Base-by-base conservation (phyloP, 2,329 filamentous ascomycete species). In the Cercospora janseana region DNA sequence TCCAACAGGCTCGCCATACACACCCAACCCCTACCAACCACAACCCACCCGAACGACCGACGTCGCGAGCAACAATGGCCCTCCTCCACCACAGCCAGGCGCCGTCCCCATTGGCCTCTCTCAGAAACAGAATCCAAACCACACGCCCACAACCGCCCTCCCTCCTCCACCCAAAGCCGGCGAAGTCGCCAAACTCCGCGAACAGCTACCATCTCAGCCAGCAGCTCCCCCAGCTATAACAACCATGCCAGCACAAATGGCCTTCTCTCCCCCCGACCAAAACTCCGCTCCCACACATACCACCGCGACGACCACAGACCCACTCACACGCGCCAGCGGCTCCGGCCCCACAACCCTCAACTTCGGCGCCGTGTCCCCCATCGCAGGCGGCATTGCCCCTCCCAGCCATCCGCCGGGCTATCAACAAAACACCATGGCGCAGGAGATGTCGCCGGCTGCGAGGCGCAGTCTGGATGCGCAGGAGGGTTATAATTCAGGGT, bases 341-440 rank as follows among this genome's bases (percentile, higher is more conserved):
- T 18, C 31, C n/a, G 66, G 63, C 4, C 69, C 69, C 8, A 70
- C 69, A 21, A 71, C 66, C 3, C 52, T 74, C 31, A 65, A 70
- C 35, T 58, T 70, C 13, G 70, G 70, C 1, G 66, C 66, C 3
- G 67, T 62, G 4, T 38, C 55, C 2, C 32, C 44, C 16, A 26
- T 37, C n/a, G 58, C 51, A 61, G 66, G 52, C 24, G 55, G 56
- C 18, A 49, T 54, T 20, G 31, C 54, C 54, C 55, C 60, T 65
- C 51, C 56, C 58, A 54, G 55, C 28, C 72, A 75, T 54, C 75
- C 75, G 16, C 70, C 74, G 0, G 73, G 74, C 9, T 78, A 78
- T 60, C 61, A 69, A 46, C 75, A 78, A 55, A 71, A 75, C 51
- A 63, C 69, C 57, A 66, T 72, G 43, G 72, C 72, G 13, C 64